These are phyloP conservation scores for Zygoascus bituminiphila DNA, from an alignment of 805 yeast genomes.

Conservation along the genomic window DNA sequence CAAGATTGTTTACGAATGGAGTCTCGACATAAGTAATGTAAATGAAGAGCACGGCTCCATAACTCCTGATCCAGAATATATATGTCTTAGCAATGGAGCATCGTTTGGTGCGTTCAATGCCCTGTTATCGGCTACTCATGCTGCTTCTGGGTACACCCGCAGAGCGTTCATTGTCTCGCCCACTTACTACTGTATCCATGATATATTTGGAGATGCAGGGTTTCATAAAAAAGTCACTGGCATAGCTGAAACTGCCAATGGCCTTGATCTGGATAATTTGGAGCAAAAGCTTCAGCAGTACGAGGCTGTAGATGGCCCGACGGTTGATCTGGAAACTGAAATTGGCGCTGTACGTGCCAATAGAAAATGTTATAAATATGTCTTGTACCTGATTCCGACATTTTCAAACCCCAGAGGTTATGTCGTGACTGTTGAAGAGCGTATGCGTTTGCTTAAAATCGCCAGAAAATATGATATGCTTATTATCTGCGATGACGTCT, in stretches of 20 bases:
- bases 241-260: slow-evolving; percentile 50
- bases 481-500: slow-evolving; percentile 77
- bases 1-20: slow-evolving; percentile 47
- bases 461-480: slow-evolving; percentile 76
- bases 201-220: slow-evolving; percentile 72
- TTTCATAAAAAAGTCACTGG: slow-evolving; percentile 61
- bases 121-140: slow-evolving; percentile 53
- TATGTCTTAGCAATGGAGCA: slow-evolving; percentile 80
- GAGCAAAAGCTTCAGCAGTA: slow-evolving; percentile 35
- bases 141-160: slow-evolving; percentile 53
- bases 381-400: slow-evolving; percentile 74
- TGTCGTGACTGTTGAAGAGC: slow-evolving; percentile 45
- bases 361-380: slow-evolving; percentile 43
- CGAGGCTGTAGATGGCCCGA: slow-evolving; percentile 27
- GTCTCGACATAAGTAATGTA: slow-evolving; percentile 25
- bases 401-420: slow-evolving; percentile 83
- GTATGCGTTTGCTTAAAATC: slow-evolving; percentile 47
- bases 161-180: slow-evolving; percentile 76
- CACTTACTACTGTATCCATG: slow-evolving; percentile 73
- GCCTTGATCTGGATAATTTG: slow-evolving; percentile 43
- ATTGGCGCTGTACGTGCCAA: background rate
- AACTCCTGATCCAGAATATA: slow-evolving; percentile 37
- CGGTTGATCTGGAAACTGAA: background rate
- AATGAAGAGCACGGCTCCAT: slow-evolving; percentile 28
- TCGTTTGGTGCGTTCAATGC: slow-evolving; percentile 72